Evolutionary conservation across 306 rosid species (phyloP), one percentile per base, ranked within the genome.

Genomic region (Medicago truncatula): DNA sequence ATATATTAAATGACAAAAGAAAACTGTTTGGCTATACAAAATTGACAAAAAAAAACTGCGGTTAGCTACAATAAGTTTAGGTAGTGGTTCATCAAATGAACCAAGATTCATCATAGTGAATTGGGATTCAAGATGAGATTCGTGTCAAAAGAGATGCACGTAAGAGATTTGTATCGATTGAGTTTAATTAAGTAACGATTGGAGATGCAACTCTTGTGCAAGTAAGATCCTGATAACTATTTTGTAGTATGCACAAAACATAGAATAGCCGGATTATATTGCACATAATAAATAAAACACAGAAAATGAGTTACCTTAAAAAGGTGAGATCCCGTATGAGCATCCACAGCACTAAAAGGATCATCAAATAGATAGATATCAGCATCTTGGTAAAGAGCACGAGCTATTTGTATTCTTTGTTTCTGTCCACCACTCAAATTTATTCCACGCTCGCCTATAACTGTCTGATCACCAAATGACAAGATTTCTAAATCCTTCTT

Each of bases 391-490:
- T 94, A 91, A 54, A 91, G 78, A 62, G 97, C 90, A 10, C 97
- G 90, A 1, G 95, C 98, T 47, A 91, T 90, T 78, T 94, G 98
- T 83, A 94, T 82, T 81, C 97, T 90, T 78, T 94, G 93, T 69
- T 92, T 92, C 74, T 94, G 97, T 61, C 98, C 98, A 0, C 98
- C 97, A 44, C 98, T 94, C 87, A 94, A 78, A 88, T 94, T 92
- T 86, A 94, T 94, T 50, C 98, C 98, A 66, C 97, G 83, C 74
- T 94, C 98, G 71, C 95, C 97, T 34, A 94, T 92, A 73, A 92
- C 60, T 1, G 98, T 94, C 46, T 92, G 95, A 84, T 94, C 98
- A 17, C 97, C 98, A 67, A 84, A 88, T 4, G 97, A 43, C 14
- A 94, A 85, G 73, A 86, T 78, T 80, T 90, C 96, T 16, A 90